A percentile compares a stretch with the other conserved stretches of the same genome.
These are phyloP conservation scores for Kalanchoe fedtschenkoi DNA, from an alignment of 164 flowering plant species.

Conservation along the genomic window DNA sequence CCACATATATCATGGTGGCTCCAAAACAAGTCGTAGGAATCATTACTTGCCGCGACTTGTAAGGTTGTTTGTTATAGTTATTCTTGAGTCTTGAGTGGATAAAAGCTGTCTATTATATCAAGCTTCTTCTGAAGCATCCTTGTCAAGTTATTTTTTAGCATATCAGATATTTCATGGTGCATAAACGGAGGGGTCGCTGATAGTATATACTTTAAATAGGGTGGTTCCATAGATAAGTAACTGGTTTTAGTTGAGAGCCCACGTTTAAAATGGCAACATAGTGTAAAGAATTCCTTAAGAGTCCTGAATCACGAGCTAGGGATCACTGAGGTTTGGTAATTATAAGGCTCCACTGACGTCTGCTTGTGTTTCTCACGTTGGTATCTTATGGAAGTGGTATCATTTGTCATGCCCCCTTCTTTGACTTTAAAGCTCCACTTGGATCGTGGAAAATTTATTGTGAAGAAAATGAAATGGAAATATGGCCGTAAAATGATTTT, in stretches of 20 bases:
- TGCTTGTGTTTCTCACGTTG: no score
- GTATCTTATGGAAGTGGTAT: no score
- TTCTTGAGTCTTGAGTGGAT: no score
- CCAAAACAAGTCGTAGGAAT: neutral
- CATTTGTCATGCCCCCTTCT: no score
- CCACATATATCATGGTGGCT: neutral
- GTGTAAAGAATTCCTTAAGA: neutral
- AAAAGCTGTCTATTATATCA: neutral
- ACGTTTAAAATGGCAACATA: neutral
- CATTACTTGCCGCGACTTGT: neutral
- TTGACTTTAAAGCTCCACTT: no score
- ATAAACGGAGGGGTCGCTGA: neutral
- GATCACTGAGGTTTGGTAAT: no score
- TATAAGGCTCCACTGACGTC: no score
- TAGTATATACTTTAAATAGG: neutral
- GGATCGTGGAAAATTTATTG: no score
- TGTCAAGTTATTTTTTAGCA: neutral
- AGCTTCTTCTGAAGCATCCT: neutral
- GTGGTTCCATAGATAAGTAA: neutral
- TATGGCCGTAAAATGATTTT: no score
- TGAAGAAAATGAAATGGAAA: no score
- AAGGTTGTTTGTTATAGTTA: neutral
- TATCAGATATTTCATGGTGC: neutral
- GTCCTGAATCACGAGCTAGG: no score
- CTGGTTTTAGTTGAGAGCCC: neutral